Conservation (phyloP, 352 stramenopile genomes). For the Pythium scleroteichum region DNA sequence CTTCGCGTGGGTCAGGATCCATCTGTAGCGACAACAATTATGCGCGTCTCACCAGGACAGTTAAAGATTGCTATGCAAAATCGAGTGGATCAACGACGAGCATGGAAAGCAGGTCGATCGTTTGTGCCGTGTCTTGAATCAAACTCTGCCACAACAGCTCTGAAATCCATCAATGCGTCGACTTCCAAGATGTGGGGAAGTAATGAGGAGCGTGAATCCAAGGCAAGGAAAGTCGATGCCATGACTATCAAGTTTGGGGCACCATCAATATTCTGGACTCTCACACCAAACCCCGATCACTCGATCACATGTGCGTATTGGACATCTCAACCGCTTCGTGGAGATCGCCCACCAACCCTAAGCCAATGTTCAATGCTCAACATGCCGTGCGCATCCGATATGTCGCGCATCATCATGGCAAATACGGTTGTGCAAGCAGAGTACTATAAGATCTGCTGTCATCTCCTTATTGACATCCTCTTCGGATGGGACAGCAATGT, state of each 20-base stretch:
- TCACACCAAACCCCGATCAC: slow-evolving; percentile 33
- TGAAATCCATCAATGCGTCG: slow-evolving; percentile 19
- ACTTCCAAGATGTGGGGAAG: slow-evolving; percentile 32
- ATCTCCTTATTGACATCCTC: slow-evolving; percentile 18
- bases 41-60: slow-evolving; percentile 21
- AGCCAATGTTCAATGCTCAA: slow-evolving; percentile 5
- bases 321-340: slow-evolving; percentile 14
- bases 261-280: slow-evolving; percentile 34
- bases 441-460: slow-evolving; percentile 17
- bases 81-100: slow-evolving; percentile 8
- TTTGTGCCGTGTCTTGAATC: neutral
- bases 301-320: slow-evolving; percentile 30
- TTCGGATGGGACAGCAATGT: slow-evolving; percentile 19
- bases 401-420: slow-evolving; percentile 17
- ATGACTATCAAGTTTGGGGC: slow-evolving; percentile 24
- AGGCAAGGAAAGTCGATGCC: slow-evolving; percentile 20
- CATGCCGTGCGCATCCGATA: slow-evolving; percentile 16
- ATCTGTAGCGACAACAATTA: slow-evolving; percentile 4
- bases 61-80: slow-evolving; percentile 11
- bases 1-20: slow-evolving; percentile 23
- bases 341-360: slow-evolving; percentile 2
- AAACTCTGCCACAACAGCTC: neutral
- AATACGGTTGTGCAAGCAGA: slow-evolving; percentile 23
- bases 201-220: slow-evolving; percentile 27
- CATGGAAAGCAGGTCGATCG: slow-evolving; percentile 12